Evolutionary conservation across 345 rosid species (phyloP).

Genomic region (Xanthoceras sorbifolium): DNA sequence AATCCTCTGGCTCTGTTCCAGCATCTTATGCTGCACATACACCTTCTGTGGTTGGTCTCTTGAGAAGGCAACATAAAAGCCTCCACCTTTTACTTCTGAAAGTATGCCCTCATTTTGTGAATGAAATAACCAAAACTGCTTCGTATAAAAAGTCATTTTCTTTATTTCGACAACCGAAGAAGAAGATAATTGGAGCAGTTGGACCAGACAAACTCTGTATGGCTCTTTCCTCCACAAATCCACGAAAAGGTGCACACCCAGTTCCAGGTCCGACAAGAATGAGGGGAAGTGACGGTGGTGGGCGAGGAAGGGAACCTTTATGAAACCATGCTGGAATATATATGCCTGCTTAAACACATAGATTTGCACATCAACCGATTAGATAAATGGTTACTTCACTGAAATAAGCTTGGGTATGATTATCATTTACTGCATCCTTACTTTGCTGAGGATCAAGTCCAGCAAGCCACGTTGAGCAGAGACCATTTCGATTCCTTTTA

Average conservation of each 20-base stretch:
- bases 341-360: constrained; percentile 40
- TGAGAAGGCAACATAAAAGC: constrained; percentile 83
- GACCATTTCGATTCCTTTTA: constrained; percentile 72
- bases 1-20: constrained; percentile 55
- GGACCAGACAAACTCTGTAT: constrained; percentile 43
- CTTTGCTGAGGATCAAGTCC: constrained; percentile 70
- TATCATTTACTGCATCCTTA: constrained; percentile 20
- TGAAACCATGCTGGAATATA: constrained; percentile 77
- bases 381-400: not conserved
- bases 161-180: constrained; percentile 88
- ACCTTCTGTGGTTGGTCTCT: constrained; percentile 90
- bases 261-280: constrained; percentile 92
- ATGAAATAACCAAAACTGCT: constrained; percentile 79
- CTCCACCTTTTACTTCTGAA: constrained; percentile 77
- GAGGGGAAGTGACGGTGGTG: constrained; percentile 70
- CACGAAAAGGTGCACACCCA: constrained; percentile 97
- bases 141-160: constrained; percentile 71
- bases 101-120: constrained; percentile 54
- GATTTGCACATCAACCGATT: not conserved
- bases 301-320: constrained; percentile 78
- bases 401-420: constrained; percentile 1
- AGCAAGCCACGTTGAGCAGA: constrained; percentile 92
- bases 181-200: constrained; percentile 70
- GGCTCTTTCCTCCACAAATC: constrained; percentile 82
- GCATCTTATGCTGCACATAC: constrained; percentile 87